A percentile compares a stretch with the other conserved stretches of the same genome.
phyloP scores from a whole-genome alignment of 2,329 filamentous ascomycete species.

The Clonostachys solani region DNA sequence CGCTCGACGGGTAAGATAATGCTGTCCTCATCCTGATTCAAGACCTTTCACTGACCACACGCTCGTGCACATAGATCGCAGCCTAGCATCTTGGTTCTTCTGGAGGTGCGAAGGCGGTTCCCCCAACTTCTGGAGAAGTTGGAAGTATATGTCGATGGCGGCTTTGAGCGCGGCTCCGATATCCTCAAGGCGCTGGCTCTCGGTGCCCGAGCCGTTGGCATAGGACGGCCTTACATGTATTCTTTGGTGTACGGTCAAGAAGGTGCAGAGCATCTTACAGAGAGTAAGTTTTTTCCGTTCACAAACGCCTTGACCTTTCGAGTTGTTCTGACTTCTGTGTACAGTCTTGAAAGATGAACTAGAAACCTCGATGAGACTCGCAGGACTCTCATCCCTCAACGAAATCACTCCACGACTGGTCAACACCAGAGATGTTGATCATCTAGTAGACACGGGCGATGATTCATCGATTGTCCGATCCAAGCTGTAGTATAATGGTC shows the following conservation, averaged over 20 bases:
- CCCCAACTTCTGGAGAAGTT: slow-evolving; percentile 43
- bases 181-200: slow-evolving; percentile 49
- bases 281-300: slow-evolving; percentile 37
- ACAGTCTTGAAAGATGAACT: slow-evolving; percentile 22
- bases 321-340: not conserved
- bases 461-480: not conserved
- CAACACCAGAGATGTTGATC: slow-evolving; percentile 22
- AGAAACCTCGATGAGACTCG: slow-evolving; percentile 19
- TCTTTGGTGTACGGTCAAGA: slow-evolving; percentile 49
- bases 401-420: slow-evolving; percentile 17
- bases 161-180: slow-evolving; percentile 47
- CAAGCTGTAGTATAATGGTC: not conserved
- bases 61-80: slow-evolving; percentile 17
- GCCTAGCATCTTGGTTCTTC: slow-evolving; percentile 42
- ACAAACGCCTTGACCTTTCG: not conserved
- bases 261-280: slow-evolving; percentile 47
- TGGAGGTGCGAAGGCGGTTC: slow-evolving; percentile 44
- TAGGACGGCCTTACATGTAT: slow-evolving; percentile 48
- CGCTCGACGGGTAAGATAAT: slow-evolving; percentile 37
- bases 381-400: slow-evolving; percentile 18
- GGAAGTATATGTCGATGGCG: slow-evolving; percentile 49
- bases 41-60: not conserved
- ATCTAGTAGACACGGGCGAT: slow-evolving; percentile 12
- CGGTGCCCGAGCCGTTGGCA: slow-evolving; percentile 47
- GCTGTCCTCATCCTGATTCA: slow-evolving; percentile 10